Evolutionary conservation across 495 filamentous ascomycete species (phyloP), one percentile per base, ranked within the genome.

Genomic region (Hypoxylon rickii): DNA sequence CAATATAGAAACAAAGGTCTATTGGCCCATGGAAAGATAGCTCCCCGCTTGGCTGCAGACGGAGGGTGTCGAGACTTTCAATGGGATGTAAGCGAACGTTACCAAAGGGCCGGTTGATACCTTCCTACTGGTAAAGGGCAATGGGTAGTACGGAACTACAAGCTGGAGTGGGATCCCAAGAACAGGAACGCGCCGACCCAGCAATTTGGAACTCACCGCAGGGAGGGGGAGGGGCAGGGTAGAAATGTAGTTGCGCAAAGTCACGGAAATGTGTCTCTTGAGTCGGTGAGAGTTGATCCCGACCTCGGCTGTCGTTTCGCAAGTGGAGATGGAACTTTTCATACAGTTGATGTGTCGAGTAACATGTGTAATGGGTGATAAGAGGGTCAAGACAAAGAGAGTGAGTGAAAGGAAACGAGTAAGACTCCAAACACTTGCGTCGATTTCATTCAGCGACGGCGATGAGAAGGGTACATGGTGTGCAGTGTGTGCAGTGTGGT

Each of bases 181-280:
- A 57, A 57, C 43, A 57, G 59, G 59, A 63, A 52, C 52, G 52
- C 44, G 53, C 59, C 48, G 59, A 57, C 59, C 59, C 59, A 57
- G 59, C 59, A 63, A 63, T 56, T 63, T 63, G 59, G 59, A 57
- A 57, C 59, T 53, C 47, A 57, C 51, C 52, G 59, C 52, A 45
- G 44, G 39, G 51, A 44, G 59, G 43, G 52, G 48, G 7, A 13
- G 48, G 7, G 15, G 34, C 8, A 17, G 13, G 13, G 34, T 13
- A 13, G 34, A 7, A 5, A n/a, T 10, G 24, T 29, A 29, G 24
- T 29, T 29, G 24, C 4, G 24, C 24, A 10, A 4, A 29, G 4
- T 29, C 4, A 29, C 10, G 24, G 24, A 29, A 29, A 10, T 29
- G 24, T 4, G 10, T 10, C 24, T 29, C 4, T 29, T 29, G 24